Base-by-base conservation (phyloP, 768 basidiomycete species). In the Lentinula detonsa region DNA sequence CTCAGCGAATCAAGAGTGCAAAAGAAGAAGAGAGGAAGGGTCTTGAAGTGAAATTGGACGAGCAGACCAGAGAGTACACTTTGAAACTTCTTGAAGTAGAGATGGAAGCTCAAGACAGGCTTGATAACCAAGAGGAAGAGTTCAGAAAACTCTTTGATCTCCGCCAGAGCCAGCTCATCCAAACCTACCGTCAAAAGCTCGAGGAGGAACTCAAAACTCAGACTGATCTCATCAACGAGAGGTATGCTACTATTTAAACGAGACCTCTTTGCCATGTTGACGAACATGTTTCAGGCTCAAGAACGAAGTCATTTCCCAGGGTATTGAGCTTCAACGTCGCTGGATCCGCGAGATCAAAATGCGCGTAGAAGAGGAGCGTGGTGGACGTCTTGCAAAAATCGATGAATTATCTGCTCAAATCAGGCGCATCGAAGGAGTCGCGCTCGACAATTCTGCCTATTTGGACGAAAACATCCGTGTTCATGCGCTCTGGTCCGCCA, bases 321-420 rank as follows among this genome's bases (percentile, higher is more conserved):
- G 95, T 16, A 94, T 99, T 68, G 97, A 98, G 74, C 85, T 98
- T 23, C 97, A 98, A 71, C 87, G 95, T 54, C 84, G 93, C 58
- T 98, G 96, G 95, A 91, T 99, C 45, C 87, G 93, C 35, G 94
- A 98, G 61, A 87, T 98, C 79, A 97, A 98, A 76, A 82, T 95
- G 54, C 90, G 88, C 64, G 95, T 99, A 60, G 96, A 99, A 74
- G 85, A 93, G 69, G 97, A 99, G 73, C 93, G 97, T 48, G 94
- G 94, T 15, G 95, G 95, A 11, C 90, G 97, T 59, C 82, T 99
- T 9, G 90, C 94, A 49, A 97, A 95, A 73, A 86, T 99, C 37
- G 94, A 96, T 68, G 91, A 95, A 71, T 87, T 99, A 51, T 88
- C 94, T 9, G 85, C 90, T 5, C 88, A 90, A 51, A 76, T 98